A percentile compares a stretch with the other conserved stretches of the same genome.
phyloP scores from a whole-genome alignment of 2,329 filamentous ascomycete genomes.

The Ophiostoma perfectum region DNA sequence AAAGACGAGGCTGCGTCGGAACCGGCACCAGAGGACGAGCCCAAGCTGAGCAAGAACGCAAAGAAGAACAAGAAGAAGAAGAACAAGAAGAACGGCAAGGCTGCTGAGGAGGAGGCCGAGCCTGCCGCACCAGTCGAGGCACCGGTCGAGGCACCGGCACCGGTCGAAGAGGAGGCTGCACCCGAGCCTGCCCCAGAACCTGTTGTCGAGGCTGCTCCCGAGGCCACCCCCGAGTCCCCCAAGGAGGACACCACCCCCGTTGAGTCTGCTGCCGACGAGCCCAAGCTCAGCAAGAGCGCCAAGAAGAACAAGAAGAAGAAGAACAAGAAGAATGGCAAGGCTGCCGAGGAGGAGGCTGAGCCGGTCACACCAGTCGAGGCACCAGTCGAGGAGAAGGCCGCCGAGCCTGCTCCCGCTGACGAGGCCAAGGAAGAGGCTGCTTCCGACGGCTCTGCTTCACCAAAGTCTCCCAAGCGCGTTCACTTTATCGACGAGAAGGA shows the following conservation, averaged over 20 bases:
- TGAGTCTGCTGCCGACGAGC: slow-evolving; percentile 12
- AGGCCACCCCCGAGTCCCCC: not conserved
- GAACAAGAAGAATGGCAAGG: slow-evolving; percentile 17
- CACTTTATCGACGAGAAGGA: slow-evolving; percentile 11
- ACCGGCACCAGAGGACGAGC: not conserved
- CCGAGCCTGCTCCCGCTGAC: not conserved
- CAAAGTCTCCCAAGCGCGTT: not conserved
- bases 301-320: slow-evolving; percentile 24
- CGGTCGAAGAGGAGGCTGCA: slow-evolving; percentile 12
- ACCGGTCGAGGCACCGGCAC: slow-evolving; percentile 15
- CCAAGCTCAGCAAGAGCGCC: slow-evolving; percentile 25
- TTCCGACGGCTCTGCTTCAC: not conserved
- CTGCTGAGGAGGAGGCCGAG: not conserved
- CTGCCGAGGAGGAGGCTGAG: not conserved
- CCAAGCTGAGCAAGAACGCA: slow-evolving; percentile 9
- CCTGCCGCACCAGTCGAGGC: slow-evolving; percentile 1
- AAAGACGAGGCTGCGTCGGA: not conserved
- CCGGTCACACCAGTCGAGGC: not conserved
- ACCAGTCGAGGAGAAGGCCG: slow-evolving; percentile 8
- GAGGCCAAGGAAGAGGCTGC: not conserved
- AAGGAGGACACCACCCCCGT: slow-evolving; percentile 14
- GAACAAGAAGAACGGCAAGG: slow-evolving; percentile 14
- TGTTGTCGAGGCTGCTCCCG: not conserved
- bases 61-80: slow-evolving; percentile 12
- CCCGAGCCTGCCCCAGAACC: slow-evolving; percentile 4